These are phyloP conservation scores for Leccinum fibrillosum DNA, from an alignment of 768 basidiomycete genomes.

Conservation along the genomic window DNA sequence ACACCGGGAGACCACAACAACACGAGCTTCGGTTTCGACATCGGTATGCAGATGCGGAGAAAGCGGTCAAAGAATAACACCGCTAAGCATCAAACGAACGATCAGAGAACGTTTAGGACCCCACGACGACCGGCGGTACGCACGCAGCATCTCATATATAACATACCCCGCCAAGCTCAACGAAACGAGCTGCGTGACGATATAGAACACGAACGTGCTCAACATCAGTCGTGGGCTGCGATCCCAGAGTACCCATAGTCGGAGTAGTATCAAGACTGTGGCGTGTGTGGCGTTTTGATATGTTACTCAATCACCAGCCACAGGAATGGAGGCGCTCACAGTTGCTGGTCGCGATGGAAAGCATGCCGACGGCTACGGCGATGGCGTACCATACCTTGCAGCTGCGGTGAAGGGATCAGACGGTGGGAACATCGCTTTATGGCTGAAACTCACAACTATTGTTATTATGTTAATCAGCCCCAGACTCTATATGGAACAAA, in stretches of 20 bases:
- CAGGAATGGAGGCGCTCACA: conserved; percentile 24
- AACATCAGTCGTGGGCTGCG: conserved; percentile 26
- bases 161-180: conserved; percentile 25
- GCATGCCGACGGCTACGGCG: conserved; percentile 29
- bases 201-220: conserved; percentile 28
- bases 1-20: conserved; percentile 32
- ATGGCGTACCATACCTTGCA: conserved; percentile 24
- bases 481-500: background rate
- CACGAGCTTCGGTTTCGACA: conserved; percentile 16
- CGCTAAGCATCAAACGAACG: conserved; percentile 8
- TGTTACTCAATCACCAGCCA: background rate
- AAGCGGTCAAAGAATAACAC: conserved; percentile 5
- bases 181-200: conserved; percentile 28
- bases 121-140: background rate
- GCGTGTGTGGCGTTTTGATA: background rate
- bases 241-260: conserved; percentile 35
- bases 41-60: conserved; percentile 21
- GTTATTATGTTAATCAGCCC: background rate
- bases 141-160: conserved; percentile 24
- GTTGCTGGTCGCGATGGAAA: conserved; percentile 35
- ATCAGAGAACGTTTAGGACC: background rate
- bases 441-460: background rate
- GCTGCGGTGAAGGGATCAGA: conserved; percentile 12
- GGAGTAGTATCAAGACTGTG: conserved; percentile 34
- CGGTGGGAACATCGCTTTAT: too few relatives aligned